Evolutionary conservation across 106 monocot genomes (phyloP).

Genomic region (Acanthochlamys bracteata): DNA sequence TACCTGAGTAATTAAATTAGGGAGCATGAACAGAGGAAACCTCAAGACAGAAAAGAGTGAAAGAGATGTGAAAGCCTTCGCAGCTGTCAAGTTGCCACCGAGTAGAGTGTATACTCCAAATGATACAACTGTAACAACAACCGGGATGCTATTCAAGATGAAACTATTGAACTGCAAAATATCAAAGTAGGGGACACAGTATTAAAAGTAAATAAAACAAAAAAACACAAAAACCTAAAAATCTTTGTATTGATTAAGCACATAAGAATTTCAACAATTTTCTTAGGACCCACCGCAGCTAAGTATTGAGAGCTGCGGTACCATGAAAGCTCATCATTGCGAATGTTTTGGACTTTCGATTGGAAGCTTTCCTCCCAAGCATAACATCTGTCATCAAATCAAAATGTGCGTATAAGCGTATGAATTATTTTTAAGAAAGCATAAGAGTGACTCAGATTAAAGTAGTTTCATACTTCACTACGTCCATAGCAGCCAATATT

Average conservation of each 20-base stretch:
- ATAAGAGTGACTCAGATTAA: no score
- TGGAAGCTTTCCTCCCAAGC: conserved; percentile 99
- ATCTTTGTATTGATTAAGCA: no score
- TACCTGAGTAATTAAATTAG: conserved; percentile 98
- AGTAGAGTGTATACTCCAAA: conserved; percentile 87
- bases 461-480: conserved; percentile 66
- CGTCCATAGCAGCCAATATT: conserved; percentile 96
- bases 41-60: conserved; percentile 90
- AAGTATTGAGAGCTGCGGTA: conserved; percentile 73
- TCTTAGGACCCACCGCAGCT: conserved; percentile 50
- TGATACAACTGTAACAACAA: conserved; percentile 77
- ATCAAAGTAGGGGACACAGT: neutral
- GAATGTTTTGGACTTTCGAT: conserved; percentile 74
- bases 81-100: conserved; percentile 91
- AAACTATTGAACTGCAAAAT: conserved; percentile 79
- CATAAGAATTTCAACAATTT: neutral
- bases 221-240: no score
- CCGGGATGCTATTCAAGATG: conserved; percentile 86
- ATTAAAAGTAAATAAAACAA: no score
- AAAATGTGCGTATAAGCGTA: no score
- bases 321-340: conserved; percentile 96
- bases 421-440: no score
- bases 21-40: conserved; percentile 89
- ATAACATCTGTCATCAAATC: conserved; percentile 58
- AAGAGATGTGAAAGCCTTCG: conserved; percentile 96